A percentile compares a stretch with the other conserved stretches of the same genome.
Evolutionary conservation across 2,329 filamentous ascomycete species (phyloP).

Genomic region (Xylariaceae sp.): DNA sequence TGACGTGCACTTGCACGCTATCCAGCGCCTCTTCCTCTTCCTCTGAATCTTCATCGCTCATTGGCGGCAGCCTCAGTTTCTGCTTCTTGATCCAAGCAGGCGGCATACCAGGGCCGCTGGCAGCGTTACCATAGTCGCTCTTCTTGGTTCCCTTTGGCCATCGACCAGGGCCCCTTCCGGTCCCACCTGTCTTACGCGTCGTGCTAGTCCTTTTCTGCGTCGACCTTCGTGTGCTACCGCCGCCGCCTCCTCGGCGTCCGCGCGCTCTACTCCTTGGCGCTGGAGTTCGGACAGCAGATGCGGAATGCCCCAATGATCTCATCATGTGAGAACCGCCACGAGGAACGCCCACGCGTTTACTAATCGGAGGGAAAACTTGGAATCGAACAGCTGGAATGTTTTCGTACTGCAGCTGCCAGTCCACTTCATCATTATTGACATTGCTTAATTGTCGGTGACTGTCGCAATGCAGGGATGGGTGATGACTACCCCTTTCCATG

Average conservation of each 20-base stretch:
- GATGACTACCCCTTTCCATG: conserved; percentile 22
- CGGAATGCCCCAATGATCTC: conserved; percentile 25
- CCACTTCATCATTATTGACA: conserved; percentile 29
- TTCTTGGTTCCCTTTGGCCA: conserved; percentile 67
- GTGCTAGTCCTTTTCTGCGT: conserved; percentile 39
- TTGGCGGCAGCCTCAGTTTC: conserved; percentile 14
- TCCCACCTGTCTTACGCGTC: conserved; percentile 54
- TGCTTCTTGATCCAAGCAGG: conserved; percentile 47
- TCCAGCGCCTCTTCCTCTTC: conserved; percentile 29
- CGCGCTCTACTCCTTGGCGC: conserved; percentile 36
- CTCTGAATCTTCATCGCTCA: conserved; percentile 4
- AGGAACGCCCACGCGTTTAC: conserved; percentile 44
- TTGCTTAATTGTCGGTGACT: conserved; percentile 13
- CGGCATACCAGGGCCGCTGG: conserved; percentile 59
- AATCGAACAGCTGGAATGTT: conserved; percentile 66
- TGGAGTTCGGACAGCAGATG: conserved; percentile 31
- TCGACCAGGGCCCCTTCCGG: conserved; percentile 58
- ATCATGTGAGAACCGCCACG: conserved; percentile 40
- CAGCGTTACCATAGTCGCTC: conserved; percentile 61
- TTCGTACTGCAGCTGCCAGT: conserved; percentile 46
- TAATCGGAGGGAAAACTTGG: conserved; percentile 68
- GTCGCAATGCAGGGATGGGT: conserved; percentile 20
- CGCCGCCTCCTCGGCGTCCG: conserved; percentile 35
- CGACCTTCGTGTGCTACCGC: conserved; percentile 30
- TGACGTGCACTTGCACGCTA: conserved; percentile 36